Percentiles rank a stretch among this genome's conserved stretches.
Conservation (phyloP, 163 green algal species). For the Chlorella variabilis region DNA sequence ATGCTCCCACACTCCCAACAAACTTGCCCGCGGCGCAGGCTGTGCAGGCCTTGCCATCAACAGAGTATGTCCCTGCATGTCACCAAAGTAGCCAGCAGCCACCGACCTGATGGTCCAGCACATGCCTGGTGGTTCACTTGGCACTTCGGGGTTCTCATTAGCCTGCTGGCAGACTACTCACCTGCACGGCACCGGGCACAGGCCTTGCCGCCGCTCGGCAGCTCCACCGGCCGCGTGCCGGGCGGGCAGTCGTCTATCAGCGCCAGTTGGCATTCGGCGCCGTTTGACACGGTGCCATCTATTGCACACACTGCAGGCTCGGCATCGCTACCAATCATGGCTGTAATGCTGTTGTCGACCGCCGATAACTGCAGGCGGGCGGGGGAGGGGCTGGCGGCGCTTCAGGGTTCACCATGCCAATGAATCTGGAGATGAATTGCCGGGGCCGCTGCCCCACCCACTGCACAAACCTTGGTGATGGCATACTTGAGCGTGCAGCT, state of each 20-base stretch:
- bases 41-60: background rate
- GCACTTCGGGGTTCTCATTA: no score
- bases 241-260: background rate
- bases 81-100: background rate
- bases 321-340: background rate
- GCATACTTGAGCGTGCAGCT: slow-evolving; percentile 12
- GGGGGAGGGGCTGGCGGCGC: no score
- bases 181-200: background rate
- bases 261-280: background rate
- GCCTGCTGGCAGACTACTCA: background rate
- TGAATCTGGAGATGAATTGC: no score
- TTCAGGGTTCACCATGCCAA: no score
- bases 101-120: no score
- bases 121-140: no score
- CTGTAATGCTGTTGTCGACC: no score
- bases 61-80: background rate
- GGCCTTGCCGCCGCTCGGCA: background rate
- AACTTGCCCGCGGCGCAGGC: background rate
- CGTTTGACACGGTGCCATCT: background rate
- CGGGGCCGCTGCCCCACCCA: no score
- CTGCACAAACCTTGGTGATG: background rate
- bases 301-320: background rate
- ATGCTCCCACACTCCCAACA: background rate
- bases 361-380: no score
- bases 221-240: no score